Base-by-base conservation (phyloP, 345 rosid species). In the Populus alba region DNA sequence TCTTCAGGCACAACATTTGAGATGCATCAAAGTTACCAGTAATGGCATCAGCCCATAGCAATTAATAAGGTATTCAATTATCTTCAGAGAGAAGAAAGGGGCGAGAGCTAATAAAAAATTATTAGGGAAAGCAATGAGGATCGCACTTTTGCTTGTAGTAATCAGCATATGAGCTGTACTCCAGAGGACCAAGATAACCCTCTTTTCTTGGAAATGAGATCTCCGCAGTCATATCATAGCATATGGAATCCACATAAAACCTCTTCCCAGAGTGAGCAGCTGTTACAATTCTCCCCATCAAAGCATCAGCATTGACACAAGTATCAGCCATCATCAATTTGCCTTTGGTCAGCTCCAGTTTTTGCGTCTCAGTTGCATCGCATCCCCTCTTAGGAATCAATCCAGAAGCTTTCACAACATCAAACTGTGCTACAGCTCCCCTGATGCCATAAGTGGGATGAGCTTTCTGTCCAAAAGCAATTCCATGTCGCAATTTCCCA, bases 231-330 rank as follows among this genome's bases (percentile, higher is more conserved):
- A 92, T 94, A 13, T 94, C 97, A 78, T 87, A 89, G 62, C 93
- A 86, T 59, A 96, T 82, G 65, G 99, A 90, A 84, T 94, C 99
- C 37, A 94, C 99, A 75, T 91, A 94, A 83, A 96, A 96, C 87
- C 99, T 90, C 90, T 96, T 96, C 79, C 99, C 98, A 6, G 99
- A 96, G 89, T 96, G 99, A 81, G 97, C 99, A 72, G 98, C 98
- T 17, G 98, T 96, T 47, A 94, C 89, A 71, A 96, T 87, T 83
- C 89, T 92, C 77, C 99, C 98, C n/a, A 87, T 81, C 82, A 96
- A 89, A 88, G 77, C 86, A 76, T 91, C 88, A 27, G 87, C 89
- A 80, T 71, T 78, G 53, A 82, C 70, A 78, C 70, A 83, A 70
- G 89, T 86, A 91, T 94, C 95, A 81, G 98, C 99, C 98, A 96